Evolutionary conservation across 495 filamentous ascomycete species (phyloP).

Genomic region (Friedmanniomyces endolithicus): DNA sequence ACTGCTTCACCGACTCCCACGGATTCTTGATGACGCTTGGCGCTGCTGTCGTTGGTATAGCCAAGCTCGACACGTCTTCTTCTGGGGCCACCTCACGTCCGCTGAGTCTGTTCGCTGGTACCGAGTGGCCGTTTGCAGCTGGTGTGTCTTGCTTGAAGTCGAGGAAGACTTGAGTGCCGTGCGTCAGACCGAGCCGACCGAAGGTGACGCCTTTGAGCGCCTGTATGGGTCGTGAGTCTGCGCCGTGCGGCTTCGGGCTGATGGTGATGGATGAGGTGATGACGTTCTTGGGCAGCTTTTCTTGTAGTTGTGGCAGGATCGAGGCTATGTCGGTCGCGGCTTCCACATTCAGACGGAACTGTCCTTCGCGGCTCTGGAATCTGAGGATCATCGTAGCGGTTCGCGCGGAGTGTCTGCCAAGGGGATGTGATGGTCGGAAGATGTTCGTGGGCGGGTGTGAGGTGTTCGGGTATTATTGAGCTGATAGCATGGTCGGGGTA

Average conservation of each 20-base stretch:
- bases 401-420: not conserved
- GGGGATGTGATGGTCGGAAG: not conserved
- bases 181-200: constrained; percentile 56
- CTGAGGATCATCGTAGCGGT: constrained; percentile 49
- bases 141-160: constrained; percentile 51
- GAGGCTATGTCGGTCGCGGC: constrained; percentile 38
- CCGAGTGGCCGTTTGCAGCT: constrained; percentile 38
- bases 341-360: constrained; percentile 53
- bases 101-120: constrained; percentile 44
- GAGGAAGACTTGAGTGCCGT: constrained; percentile 83
- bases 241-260: constrained; percentile 66
- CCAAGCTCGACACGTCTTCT: constrained; percentile 50
- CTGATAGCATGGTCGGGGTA: not conserved
- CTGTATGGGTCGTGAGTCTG: constrained; percentile 55
- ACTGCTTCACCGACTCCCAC: constrained; percentile 85
- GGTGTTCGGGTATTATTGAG: not conserved
- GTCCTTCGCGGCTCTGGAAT: constrained; percentile 57
- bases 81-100: constrained; percentile 61
- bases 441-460: not conserved
- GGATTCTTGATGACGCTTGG: constrained; percentile 64
- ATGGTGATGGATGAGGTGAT: constrained; percentile 64
- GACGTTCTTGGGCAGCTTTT: constrained; percentile 54
- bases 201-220: constrained; percentile 57
- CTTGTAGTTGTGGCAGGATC: constrained; percentile 45
- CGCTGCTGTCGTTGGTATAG: constrained; percentile 37